These are phyloP conservation scores for Straminergon stramineum DNA, from an alignment of 225 moss, liverwort and hornwort species.

Conservation along the genomic window DNA sequence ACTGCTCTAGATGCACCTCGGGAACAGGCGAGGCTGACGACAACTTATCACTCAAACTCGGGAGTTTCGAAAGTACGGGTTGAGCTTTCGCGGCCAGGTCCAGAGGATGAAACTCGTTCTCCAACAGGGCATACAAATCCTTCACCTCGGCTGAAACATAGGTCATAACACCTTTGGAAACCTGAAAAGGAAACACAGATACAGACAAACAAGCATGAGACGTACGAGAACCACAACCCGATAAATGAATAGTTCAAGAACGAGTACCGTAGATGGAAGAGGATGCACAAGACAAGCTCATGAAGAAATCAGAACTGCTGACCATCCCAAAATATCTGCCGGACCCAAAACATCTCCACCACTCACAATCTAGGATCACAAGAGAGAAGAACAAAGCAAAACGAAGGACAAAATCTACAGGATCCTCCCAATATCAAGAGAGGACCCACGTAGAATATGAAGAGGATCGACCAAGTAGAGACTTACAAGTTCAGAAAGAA, in stretches of 20 bases:
- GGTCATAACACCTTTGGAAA: conserved; percentile 88
- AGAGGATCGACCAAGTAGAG: background rate
- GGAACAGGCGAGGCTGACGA: conserved; percentile 94
- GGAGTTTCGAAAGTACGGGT: conserved; percentile 57
- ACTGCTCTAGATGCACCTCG: conserved; percentile 94
- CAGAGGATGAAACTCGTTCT: conserved; percentile 86
- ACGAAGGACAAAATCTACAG: background rate
- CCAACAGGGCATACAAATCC: conserved; percentile 70
- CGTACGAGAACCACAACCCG: background rate
- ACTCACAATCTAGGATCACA: background rate
- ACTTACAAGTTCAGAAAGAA: conserved; percentile 89
- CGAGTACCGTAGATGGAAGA: background rate
- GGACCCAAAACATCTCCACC: background rate
- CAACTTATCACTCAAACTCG: conserved; percentile 77
- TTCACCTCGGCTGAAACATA: conserved; percentile 86
- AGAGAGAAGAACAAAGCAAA: background rate
- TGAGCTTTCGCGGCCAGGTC: conserved; percentile 69
- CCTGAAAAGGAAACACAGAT: conserved; percentile 20
- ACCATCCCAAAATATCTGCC: background rate
- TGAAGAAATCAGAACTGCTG: background rate
- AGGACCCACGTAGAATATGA: background rate
- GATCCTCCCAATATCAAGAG: background rate
- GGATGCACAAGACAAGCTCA: background rate
- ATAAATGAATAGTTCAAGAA: background rate
- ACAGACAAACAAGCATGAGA: background rate